Percentiles rank a stretch among this genome's conserved stretches.
These are phyloP conservation scores for Arachis stenosperma DNA, from an alignment of 306 rosid species.

Conservation along the genomic window DNA sequence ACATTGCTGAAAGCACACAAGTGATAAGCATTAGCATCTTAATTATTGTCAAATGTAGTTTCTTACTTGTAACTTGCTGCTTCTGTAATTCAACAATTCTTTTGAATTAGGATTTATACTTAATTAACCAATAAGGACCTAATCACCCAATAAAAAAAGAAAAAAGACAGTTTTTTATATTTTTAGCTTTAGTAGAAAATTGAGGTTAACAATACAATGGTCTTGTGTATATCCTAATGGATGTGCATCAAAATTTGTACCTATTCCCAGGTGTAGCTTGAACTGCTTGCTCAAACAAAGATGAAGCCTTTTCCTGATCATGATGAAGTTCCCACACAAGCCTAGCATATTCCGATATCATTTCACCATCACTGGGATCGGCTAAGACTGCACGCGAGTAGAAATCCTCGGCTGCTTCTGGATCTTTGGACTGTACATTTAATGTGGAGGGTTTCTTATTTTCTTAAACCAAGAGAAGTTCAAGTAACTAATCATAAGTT, in stretches of 20 bases:
- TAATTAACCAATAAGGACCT: background rate
- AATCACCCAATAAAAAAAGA: background rate
- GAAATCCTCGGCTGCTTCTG: constrained; percentile 67
- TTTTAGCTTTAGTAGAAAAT: constrained; percentile 24
- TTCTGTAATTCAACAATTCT: constrained; percentile 32
- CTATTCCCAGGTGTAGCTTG: constrained; percentile 61
- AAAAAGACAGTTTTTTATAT: too few relatives aligned
- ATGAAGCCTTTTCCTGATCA: constrained; percentile 53
- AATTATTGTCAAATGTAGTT: background rate
- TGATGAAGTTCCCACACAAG: constrained; percentile 81
- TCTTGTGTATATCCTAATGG: background rate
- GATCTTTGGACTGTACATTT: constrained; percentile 66
- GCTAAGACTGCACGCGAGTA: constrained; percentile 60
- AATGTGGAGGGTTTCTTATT: constrained; percentile 14
- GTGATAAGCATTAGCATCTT: constrained; percentile 27
- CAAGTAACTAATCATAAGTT: constrained; percentile 6
- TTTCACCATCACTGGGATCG: constrained; percentile 72
- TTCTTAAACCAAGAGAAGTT: constrained; percentile 2
- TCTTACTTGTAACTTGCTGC: background rate
- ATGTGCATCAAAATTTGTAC: constrained; percentile 45
- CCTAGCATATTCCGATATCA: constrained; percentile 64
- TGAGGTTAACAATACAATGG: constrained; percentile 3
- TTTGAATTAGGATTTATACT: constrained; percentile 25
- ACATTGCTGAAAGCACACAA: constrained; percentile 62
- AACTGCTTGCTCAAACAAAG: constrained; percentile 70